Evolutionary conservation across 495 filamentous ascomycete species (phyloP).

Genomic region (Bombardia bombarda): DNA sequence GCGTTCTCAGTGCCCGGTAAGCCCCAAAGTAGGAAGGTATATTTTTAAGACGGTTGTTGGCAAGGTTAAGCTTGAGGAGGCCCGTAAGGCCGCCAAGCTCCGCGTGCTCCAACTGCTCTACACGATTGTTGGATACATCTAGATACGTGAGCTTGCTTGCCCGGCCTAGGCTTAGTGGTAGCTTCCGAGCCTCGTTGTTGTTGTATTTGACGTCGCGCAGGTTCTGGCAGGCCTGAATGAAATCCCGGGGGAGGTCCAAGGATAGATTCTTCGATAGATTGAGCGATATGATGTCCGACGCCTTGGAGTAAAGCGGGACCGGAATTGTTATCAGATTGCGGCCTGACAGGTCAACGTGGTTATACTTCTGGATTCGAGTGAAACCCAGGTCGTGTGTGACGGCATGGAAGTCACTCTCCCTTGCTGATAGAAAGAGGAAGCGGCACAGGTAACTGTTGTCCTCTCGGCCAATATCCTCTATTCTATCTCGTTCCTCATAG

Average conservation of each 20-base stretch:
- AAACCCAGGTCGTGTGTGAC: constrained; percentile 64
- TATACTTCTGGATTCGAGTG: constrained; percentile 76
- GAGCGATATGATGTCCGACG: constrained; percentile 85
- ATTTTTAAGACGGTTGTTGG: constrained; percentile 76
- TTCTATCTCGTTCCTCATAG: constrained; percentile 75
- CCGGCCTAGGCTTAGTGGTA: constrained; percentile 78
- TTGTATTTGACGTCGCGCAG: constrained; percentile 91
- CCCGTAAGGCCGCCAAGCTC: constrained; percentile 54
- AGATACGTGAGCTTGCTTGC: constrained; percentile 78
- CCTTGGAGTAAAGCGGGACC: constrained; percentile 84
- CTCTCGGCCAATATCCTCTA: constrained; percentile 94
- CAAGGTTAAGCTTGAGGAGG: constrained; percentile 84
- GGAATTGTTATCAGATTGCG: constrained; percentile 91
- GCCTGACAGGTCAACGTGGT: constrained; percentile 86
- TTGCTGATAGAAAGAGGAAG: constrained; percentile 85
- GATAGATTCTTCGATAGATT: constrained; percentile 89
- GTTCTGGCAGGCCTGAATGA: constrained; percentile 86
- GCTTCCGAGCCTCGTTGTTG: constrained; percentile 77
- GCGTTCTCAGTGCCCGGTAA: constrained; percentile 65
- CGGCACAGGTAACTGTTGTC: constrained; percentile 96
- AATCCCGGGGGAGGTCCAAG: constrained; percentile 89
- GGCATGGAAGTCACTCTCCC: constrained; percentile 67
- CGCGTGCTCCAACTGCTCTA: constrained; percentile 80
- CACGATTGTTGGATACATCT: constrained; percentile 88
- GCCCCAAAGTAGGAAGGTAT: constrained; percentile 74